These are phyloP conservation scores for Microglena sp. DNA, from an alignment of 139 green algal species.

Conservation along the genomic window DNA sequence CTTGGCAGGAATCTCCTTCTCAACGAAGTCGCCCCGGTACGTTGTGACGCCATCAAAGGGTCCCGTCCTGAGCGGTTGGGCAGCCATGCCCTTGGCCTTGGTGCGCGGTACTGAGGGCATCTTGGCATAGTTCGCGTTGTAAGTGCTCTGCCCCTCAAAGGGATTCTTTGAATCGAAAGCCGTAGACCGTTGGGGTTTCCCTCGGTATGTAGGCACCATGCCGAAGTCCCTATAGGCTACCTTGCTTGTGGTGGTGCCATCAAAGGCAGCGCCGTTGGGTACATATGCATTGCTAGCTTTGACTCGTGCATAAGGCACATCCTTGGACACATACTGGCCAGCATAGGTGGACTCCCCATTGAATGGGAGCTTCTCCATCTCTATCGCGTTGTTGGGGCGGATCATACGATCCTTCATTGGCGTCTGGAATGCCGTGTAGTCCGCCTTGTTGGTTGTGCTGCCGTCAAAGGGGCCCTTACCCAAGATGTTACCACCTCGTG, in stretches of 20 bases:
- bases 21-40: constrained; percentile 12
- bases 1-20: constrained; percentile 15
- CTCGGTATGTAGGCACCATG: neutral
- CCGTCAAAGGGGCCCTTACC: constrained; percentile 1
- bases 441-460: constrained; percentile 4
- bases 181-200: too few relatives aligned
- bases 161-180: too few relatives aligned
- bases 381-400: neutral
- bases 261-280: constrained; percentile 14
- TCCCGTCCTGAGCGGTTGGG: neutral
- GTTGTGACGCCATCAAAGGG: constrained; percentile 14
- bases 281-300: constrained; percentile 5
- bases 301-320: constrained; percentile 9
- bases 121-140: too few relatives aligned
- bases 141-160: too few relatives aligned
- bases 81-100: neutral
- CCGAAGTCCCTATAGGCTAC: constrained; percentile 5
- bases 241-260: constrained; percentile 13
- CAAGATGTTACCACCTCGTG: neutral
- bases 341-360: constrained; percentile 13
- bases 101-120: neutral
- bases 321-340: constrained; percentile 5
- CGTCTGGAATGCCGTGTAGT: constrained; percentile 6
- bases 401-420: neutral
- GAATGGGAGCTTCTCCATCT: constrained; percentile 5